A percentile compares a stretch with the other conserved stretches of the same genome.
These are phyloP conservation scores for Zygoascus biomembranicola DNA, from an alignment of 805 yeast species.

Conservation along the genomic window DNA sequence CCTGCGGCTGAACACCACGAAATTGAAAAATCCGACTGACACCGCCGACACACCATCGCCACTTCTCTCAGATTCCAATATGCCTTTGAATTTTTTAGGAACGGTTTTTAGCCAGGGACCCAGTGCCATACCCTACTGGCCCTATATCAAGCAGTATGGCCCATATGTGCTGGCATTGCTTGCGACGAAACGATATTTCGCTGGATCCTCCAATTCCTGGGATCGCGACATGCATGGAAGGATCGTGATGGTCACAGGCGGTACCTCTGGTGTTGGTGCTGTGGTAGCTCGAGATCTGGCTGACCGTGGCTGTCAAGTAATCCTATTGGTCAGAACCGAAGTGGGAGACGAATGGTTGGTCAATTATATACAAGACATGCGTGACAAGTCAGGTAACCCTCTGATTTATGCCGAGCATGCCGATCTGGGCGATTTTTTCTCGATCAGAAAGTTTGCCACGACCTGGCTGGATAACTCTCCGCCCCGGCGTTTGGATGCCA, in stretches of 20 bases:
- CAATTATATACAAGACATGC: constrained; percentile 70
- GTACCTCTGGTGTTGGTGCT: constrained; percentile 87
- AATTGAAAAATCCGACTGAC: too few species aligned
- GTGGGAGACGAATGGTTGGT: constrained; percentile 63
- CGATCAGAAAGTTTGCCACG: constrained; percentile 85
- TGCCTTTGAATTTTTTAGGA: constrained; percentile 85
- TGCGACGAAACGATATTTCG: constrained; percentile 60
- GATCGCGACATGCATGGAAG: constrained; percentile 87
- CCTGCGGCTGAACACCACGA: too few species aligned
- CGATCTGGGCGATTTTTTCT: constrained; percentile 63
- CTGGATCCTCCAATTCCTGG: constrained; percentile 82
- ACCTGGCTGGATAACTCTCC: constrained; percentile 88
- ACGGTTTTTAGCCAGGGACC: constrained; percentile 65
- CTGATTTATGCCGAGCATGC: constrained; percentile 88
- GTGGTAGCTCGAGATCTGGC: constrained; percentile 70
- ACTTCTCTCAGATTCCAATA: constrained; percentile 21
- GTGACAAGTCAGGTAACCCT: constrained; percentile 60
- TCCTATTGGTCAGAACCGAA: constrained; percentile 54
- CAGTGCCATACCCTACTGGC: constrained; percentile 67
- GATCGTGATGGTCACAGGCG: constrained; percentile 63
- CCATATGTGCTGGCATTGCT: constrained; percentile 45
- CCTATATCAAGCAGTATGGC: constrained; percentile 43
- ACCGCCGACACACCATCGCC: too few species aligned
- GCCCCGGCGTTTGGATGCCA: constrained; percentile 85
- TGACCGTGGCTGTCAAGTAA: constrained; percentile 72